Evolutionary conservation across 306 rosid species (phyloP).

Genomic region (Clitoria ternatea): DNA sequence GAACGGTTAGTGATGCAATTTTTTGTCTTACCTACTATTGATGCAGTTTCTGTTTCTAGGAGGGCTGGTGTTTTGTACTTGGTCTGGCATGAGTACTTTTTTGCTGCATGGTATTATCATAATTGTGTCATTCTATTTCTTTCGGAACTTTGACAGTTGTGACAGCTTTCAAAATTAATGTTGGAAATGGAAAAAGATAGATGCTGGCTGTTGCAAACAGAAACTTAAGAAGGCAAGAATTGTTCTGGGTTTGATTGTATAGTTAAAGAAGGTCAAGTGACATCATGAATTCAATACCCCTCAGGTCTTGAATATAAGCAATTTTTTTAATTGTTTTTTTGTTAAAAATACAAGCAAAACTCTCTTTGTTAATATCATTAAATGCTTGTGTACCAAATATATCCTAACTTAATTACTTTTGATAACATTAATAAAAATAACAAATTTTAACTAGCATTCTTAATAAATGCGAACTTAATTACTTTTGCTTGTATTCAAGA

Average conservation of each 20-base stretch:
- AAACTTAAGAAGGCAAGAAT: constrained; percentile 6
- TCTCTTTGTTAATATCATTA: too few relatives aligned
- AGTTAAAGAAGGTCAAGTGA: not conserved
- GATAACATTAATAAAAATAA: too few relatives aligned
- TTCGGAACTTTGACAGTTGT: not conserved
- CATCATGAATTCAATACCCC: not conserved
- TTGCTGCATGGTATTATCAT: not conserved
- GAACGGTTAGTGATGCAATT: constrained; percentile 55
- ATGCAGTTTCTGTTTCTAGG: not conserved
- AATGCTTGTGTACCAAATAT: too few relatives aligned
- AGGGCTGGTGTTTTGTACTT: not conserved
- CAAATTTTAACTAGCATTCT: too few relatives aligned
- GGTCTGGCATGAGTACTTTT: not conserved
- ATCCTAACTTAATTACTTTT: too few relatives aligned
- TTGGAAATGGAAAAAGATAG: not conserved
- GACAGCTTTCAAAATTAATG: not conserved
- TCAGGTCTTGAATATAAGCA: too few relatives aligned
- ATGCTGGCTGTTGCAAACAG: not conserved
- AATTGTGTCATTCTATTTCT: not conserved
- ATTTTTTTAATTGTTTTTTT: too few relatives aligned
- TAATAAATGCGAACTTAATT: too few relatives aligned
- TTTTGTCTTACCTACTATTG: not conserved
- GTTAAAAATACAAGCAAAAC: too few relatives aligned
- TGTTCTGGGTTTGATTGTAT: not conserved
- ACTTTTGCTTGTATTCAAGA: too few relatives aligned